Evolutionary conservation across 352 stramenopile genomes (phyloP).

Genomic region (Pythium aristosporum): DNA sequence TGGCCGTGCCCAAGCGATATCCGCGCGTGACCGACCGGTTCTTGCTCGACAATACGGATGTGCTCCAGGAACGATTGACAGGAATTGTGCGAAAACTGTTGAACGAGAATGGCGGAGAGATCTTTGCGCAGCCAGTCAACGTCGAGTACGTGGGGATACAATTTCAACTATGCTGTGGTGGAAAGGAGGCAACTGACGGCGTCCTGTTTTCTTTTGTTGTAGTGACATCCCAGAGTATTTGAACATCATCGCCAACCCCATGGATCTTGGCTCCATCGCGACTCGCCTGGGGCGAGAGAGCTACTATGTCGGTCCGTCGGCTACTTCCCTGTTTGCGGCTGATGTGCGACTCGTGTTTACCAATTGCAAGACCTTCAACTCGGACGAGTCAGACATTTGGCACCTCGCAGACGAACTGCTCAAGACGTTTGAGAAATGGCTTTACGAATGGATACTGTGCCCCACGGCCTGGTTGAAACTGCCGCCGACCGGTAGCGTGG

Average conservation of each 20-base stretch:
- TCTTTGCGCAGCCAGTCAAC: conserved; percentile 81
- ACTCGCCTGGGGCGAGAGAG: conserved; percentile 69
- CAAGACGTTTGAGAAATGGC: conserved; percentile 83
- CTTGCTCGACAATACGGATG: conserved; percentile 71
- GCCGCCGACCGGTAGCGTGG: conserved; percentile 38
- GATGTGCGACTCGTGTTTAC: conserved; percentile 85
- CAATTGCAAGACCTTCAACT: conserved; percentile 89
- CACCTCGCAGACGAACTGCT: conserved; percentile 63
- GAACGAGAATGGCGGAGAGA: conserved; percentile 81
- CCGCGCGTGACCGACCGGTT: conserved; percentile 83
- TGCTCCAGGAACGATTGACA: conserved; percentile 63
- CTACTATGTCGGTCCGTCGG: conserved; percentile 80
- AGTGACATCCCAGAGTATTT: conserved; percentile 83
- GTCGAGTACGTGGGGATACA: conserved; percentile 45
- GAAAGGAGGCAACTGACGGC: background rate
- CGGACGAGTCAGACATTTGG: conserved; percentile 80
- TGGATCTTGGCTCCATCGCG: conserved; percentile 84
- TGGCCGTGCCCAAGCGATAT: conserved; percentile 51
- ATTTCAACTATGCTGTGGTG: background rate
- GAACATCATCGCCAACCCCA: conserved; percentile 85
- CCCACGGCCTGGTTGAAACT: conserved; percentile 83
- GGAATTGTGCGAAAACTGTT: conserved; percentile 81
- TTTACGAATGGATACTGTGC: conserved; percentile 84
- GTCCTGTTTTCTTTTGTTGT: background rate
- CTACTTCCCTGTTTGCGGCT: conserved; percentile 71